phyloP scores from a whole-genome alignment of 2,329 filamentous ascomycete genomes.

The Pseudopithomyces maydicus region DNA sequence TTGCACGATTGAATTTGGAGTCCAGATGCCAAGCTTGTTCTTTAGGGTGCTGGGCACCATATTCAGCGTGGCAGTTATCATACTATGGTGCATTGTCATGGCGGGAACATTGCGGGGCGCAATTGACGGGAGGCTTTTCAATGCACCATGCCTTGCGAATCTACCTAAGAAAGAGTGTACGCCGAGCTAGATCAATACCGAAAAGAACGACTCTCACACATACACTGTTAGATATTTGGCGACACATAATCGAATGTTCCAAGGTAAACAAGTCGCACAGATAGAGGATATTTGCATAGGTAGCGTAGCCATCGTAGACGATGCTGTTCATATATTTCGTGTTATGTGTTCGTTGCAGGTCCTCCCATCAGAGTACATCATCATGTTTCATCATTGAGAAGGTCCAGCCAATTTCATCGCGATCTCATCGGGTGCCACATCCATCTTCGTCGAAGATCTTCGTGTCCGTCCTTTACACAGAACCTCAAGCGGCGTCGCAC shows the following conservation, averaged over 20 bases:
- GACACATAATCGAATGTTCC: too few relatives aligned
- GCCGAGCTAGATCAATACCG: constrained; percentile 2
- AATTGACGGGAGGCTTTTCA: constrained; percentile 56
- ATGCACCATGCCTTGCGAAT: constrained; percentile 58
- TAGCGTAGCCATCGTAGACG: too few relatives aligned
- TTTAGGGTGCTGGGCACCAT: constrained; percentile 63
- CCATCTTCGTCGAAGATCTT: too few relatives aligned
- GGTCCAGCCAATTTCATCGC: too few relatives aligned
- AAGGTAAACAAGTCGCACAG: too few relatives aligned
- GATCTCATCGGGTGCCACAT: too few relatives aligned
- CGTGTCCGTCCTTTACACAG: too few relatives aligned
- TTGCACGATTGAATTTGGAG: constrained; percentile 54
- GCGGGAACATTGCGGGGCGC: constrained; percentile 55
- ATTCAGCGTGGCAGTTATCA: constrained; percentile 56
- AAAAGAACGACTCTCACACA: constrained; percentile 14
- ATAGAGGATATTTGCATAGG: too few relatives aligned
- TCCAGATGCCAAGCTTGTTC: constrained; percentile 60
- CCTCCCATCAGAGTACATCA: constrained; percentile 5
- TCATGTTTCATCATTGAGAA: constrained; percentile 9
- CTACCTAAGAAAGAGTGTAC: constrained; percentile 23
- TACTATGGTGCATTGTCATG: constrained; percentile 62
- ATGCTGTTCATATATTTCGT: background rate
- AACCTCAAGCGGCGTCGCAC: constrained; percentile 13
- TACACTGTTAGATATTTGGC: background rate
- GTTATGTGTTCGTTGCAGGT: background rate